phyloP scores from a whole-genome alignment of 2,329 filamentous ascomycete genomes.

The Arthrobotrys sphaeroides region DNA sequence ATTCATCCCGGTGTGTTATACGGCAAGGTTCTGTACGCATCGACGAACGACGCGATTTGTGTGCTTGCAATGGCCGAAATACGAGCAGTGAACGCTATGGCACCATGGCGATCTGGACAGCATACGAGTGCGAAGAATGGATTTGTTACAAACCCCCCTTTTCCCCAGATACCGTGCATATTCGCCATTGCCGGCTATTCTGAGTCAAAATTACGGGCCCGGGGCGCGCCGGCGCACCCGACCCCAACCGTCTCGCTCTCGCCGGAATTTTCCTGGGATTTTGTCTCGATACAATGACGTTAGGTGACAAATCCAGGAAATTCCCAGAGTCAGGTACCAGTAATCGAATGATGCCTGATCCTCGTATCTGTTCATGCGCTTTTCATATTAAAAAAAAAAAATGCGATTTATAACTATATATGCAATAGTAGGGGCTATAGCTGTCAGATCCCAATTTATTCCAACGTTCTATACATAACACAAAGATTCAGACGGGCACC shows the following conservation, averaged over 20 bases:
- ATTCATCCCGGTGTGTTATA: not conserved
- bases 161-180: not conserved
- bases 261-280: not conserved
- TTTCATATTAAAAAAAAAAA: slow-evolving; percentile 9
- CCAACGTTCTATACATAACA: not conserved
- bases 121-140: not conserved
- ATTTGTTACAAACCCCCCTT: not conserved
- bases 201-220: not conserved
- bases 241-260: not conserved
- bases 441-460: slow-evolving; percentile 21
- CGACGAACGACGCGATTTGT: too few relatives aligned
- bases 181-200: slow-evolving; percentile 6
- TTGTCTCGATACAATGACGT: slow-evolving; percentile 1
- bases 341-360: not conserved
- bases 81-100: not conserved
- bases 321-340: not conserved
- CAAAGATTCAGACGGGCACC: not conserved
- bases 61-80: not conserved
- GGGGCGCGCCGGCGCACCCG: not conserved
- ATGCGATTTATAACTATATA: slow-evolving; percentile 6
- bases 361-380: slow-evolving; percentile 8
- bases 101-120: not conserved
- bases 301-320: slow-evolving; percentile 23
- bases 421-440: not conserved
- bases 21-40: not conserved